Evolutionary conservation across 2,329 filamentous ascomycete genomes (phyloP).

Genomic region (Ophiognomonia clavigignenti-juglandacearum): DNA sequence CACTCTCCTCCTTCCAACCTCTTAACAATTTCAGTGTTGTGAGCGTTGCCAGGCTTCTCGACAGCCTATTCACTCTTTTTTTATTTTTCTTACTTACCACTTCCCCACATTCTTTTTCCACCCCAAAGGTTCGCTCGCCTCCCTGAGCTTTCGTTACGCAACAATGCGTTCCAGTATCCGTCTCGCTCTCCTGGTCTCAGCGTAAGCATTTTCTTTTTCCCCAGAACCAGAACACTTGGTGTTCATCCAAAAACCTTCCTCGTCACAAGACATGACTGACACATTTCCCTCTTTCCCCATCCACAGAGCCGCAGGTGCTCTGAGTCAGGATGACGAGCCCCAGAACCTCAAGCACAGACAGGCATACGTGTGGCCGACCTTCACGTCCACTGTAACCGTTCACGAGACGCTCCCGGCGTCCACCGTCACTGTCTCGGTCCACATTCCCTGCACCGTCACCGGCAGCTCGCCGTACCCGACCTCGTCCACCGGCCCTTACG

Average conservation of each 20-base stretch:
- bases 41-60: slow-evolving; percentile 7
- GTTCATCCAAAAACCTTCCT: background rate
- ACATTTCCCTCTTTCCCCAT: background rate
- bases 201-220: slow-evolving; percentile 7
- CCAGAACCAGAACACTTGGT: background rate
- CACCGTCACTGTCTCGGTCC: slow-evolving; percentile 10
- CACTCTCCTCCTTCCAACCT: background rate
- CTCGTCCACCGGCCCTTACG: slow-evolving; percentile 7
- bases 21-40: background rate
- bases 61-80: slow-evolving; percentile 12
- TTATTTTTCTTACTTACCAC: slow-evolving; percentile 7
- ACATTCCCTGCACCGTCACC: background rate
- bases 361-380: slow-evolving; percentile 6
- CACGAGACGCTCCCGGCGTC: slow-evolving; percentile 1
- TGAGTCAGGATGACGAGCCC: slow-evolving; percentile 6
- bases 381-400: background rate
- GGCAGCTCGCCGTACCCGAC: background rate
- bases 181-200: slow-evolving; percentile 8
- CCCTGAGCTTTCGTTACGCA: background rate
- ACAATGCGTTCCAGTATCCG: slow-evolving; percentile 6
- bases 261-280: slow-evolving; percentile 15
- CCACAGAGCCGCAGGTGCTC: slow-evolving; percentile 11
- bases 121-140: too few species aligned
- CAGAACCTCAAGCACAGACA: slow-evolving; percentile 9
- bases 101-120: background rate